Percentiles rank a stretch among this genome's conserved stretches.
Evolutionary conservation across 176 grass and related monocot genomes (phyloP).

Genomic region (Musa beccarii): DNA sequence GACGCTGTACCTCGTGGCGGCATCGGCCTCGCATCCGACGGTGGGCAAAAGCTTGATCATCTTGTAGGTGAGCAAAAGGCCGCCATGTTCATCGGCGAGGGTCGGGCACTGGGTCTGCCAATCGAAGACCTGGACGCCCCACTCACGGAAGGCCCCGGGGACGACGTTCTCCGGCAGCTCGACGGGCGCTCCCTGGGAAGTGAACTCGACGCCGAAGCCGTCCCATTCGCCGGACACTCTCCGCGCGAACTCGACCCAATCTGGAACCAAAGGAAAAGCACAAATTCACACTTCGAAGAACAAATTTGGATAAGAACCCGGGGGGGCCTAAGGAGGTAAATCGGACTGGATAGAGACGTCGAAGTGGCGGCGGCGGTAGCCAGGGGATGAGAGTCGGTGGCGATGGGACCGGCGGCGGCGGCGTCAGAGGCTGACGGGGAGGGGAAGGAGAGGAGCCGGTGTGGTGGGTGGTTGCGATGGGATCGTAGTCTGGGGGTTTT

Average conservation of each 20-base stretch:
- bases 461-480: background rate
- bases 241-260: constrained; percentile 58
- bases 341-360: constrained; percentile 4
- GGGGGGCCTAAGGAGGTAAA: background rate
- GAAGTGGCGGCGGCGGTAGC: background rate
- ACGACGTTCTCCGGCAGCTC: constrained; percentile 76
- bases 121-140: constrained; percentile 76
- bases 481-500: constrained; percentile 3
- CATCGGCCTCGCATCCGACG: constrained; percentile 91
- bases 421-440: constrained; percentile 4
- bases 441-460: background rate
- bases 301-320: background rate
- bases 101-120: constrained; percentile 98
- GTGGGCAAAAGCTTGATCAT: constrained; percentile 75
- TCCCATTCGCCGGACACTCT: constrained; percentile 91
- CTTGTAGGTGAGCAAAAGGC: constrained; percentile 49
- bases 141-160: constrained; percentile 70
- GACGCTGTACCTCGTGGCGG: constrained; percentile 69
- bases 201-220: constrained; percentile 85
- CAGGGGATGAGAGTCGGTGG: constrained; percentile 3
- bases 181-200: constrained; percentile 39
- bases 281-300: background rate
- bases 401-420: constrained; percentile 1
- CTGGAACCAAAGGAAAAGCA: constrained; percentile 23
- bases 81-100: constrained; percentile 41